phyloP scores from a whole-genome alignment of 495 filamentous ascomycete species.

The Podospora comata region DNA sequence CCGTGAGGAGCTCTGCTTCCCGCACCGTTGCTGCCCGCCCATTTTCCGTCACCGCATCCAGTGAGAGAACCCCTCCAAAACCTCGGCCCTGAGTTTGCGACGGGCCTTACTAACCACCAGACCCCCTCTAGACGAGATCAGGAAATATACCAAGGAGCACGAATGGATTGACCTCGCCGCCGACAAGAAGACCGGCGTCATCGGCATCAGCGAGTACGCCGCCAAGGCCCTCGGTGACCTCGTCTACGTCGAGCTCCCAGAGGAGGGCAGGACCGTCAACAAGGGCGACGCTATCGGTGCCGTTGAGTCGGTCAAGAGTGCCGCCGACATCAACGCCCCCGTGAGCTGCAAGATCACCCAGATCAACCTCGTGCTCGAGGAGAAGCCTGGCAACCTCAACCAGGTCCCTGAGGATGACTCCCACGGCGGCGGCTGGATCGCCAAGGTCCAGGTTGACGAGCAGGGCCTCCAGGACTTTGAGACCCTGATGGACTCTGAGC shows the following conservation, averaged over 20 bases:
- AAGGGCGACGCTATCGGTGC: constrained; percentile 83
- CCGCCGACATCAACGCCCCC: constrained; percentile 91
- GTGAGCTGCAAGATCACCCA: constrained; percentile 70
- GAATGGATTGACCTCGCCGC: constrained; percentile 90
- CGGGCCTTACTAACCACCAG: constrained; percentile 12
- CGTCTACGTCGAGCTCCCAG: constrained; percentile 91
- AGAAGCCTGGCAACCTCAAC: constrained; percentile 84
- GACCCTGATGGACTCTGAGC: constrained; percentile 64
- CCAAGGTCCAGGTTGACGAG: constrained; percentile 73
- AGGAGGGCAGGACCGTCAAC: constrained; percentile 55
- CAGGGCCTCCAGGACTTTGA: constrained; percentile 62
- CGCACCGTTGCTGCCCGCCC: constrained; percentile 34
- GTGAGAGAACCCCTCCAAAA: constrained; percentile 31
- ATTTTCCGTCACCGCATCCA: constrained; percentile 44
- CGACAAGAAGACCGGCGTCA: constrained; percentile 64
- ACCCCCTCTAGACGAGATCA: constrained; percentile 50
- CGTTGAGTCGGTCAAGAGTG: constrained; percentile 96
- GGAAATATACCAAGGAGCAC: constrained; percentile 95
- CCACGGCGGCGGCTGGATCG: constrained; percentile 88
- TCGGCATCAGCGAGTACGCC: constrained; percentile 90
- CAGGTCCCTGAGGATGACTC: constrained; percentile 64
- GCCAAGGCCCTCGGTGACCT: constrained; percentile 90
- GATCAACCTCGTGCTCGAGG: constrained; percentile 69
- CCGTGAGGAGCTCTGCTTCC: constrained; percentile 34
- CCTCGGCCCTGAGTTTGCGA: constrained; percentile 8